Percentiles rank a stretch among this genome's conserved stretches.
These are phyloP conservation scores for Pyrenophora tritici-repentis DNA, from an alignment of 2,329 filamentous ascomycete genomes.

Conservation along the genomic window DNA sequence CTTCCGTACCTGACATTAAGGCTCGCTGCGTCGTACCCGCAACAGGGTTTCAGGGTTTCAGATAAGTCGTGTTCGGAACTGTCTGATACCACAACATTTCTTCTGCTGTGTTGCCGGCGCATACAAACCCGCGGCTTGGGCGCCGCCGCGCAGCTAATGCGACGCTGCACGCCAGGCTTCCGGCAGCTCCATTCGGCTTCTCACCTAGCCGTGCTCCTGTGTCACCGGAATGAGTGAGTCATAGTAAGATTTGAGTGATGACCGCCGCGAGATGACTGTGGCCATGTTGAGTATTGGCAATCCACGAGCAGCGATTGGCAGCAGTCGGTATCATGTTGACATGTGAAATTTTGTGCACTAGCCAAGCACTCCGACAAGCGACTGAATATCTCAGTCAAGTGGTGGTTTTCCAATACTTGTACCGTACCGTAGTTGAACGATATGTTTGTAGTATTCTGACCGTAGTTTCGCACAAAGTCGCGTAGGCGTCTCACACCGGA, in stretches of 20 bases:
- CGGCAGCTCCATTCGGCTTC: conserved; percentile 10
- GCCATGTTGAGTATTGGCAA: neutral
- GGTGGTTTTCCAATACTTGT: no score
- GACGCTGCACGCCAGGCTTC: conserved; percentile 18
- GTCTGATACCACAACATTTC: conserved; percentile 14
- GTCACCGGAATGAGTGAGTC: conserved; percentile 11
- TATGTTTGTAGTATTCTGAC: no score
- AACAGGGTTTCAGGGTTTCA: conserved; percentile 11
- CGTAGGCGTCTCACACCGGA: no score
- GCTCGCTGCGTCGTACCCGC: conserved; percentile 19
- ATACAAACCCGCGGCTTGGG: conserved; percentile 15
- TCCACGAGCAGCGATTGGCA: neutral
- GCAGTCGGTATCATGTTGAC: neutral
- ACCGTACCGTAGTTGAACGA: no score
- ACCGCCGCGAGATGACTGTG: neutral
- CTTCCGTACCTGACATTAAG: conserved; percentile 20
- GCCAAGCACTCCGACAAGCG: no score
- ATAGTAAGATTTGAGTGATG: neutral
- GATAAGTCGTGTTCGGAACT: conserved; percentile 19
- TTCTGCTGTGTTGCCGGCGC: conserved; percentile 20
- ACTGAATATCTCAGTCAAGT: no score
- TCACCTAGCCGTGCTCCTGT: conserved; percentile 16
- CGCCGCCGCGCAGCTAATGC: conserved; percentile 20
- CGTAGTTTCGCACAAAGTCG: no score
- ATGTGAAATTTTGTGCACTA: neutral